Evolutionary conservation across 305 asterid species (phyloP), one percentile per base, ranked within the genome.

Genomic region (Fraxinus floribunda): DNA sequence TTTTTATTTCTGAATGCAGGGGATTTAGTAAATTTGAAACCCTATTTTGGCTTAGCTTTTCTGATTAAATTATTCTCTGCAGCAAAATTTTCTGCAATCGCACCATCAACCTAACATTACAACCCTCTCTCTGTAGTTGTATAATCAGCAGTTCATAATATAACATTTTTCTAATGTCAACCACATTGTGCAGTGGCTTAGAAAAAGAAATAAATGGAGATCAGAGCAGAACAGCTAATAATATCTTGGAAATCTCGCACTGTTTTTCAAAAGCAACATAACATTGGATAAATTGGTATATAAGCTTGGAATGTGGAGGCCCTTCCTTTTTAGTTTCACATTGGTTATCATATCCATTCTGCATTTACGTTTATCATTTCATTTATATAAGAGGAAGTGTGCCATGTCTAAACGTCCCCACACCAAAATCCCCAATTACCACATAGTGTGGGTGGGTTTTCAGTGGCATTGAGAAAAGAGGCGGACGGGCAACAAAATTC

Each of bases 1-100:
- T 7, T 55, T 55, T 55, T 55, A 55, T 22, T 64, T 64, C n/a
- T 64, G 15, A 68, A 66, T 29, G 75, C 35, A 68, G 75, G 7
- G 35, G 36, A 68, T 68, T 68, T 68, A 11, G 75, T 29, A 68
- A 10, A 24, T 68, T 26, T 5, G 30, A 3, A 29, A 29, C 10
- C 75, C 75, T 26, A 68, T 68, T 68, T 68, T 68, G 75, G 75
- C n/a, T 66, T 29, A 66, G 36, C 74, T 26, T 64, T 24, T 64
- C 74, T 11, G 36, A 66, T 26, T 26, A 60, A 22, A 22, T 66
- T 68, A 68, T 68, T 29, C 36, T 68, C 35, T 29, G 41, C 75
- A 15, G 39, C 24, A 30, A 70, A 70, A 11, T 30, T 11, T 29
- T 70, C 41, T 7, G 2, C 13, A 2, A 29, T 70, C 9, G 18